phyloP scores from a whole-genome alignment of 2,329 filamentous ascomycete species.

The Phialemoniopsis sp. region DNA sequence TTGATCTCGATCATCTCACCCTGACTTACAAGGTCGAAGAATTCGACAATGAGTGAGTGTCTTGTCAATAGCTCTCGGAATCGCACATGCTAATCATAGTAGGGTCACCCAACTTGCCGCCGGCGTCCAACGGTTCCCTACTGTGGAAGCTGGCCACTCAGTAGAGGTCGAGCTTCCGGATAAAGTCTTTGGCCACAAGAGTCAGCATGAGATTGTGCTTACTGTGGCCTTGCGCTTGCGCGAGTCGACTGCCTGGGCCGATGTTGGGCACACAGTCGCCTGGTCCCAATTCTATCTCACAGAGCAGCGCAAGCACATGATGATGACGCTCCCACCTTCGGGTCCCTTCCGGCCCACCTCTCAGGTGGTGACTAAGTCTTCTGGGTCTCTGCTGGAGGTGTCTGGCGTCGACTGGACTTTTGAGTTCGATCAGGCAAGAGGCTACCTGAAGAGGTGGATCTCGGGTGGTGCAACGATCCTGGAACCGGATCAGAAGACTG shows the following conservation, averaged over 20 bases:
- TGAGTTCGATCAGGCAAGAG: slow-evolving; percentile 39
- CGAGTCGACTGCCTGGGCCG: slow-evolving; percentile 43
- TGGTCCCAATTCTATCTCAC: slow-evolving; percentile 45
- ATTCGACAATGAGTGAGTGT: slow-evolving; percentile 32
- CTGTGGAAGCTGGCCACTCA: too few relatives aligned
- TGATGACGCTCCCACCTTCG: slow-evolving; percentile 8
- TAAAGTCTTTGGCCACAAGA: slow-evolving; percentile 18
- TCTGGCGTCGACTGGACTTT: slow-evolving; percentile 29
- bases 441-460: slow-evolving; percentile 36
- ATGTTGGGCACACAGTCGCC: slow-evolving; percentile 48
- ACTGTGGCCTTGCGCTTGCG: slow-evolving; percentile 39
- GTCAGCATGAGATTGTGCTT: slow-evolving; percentile 35
- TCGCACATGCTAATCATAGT: too few relatives aligned
- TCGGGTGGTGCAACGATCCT: slow-evolving; percentile 27
- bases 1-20: slow-evolving; percentile 33
- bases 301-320: slow-evolving; percentile 12
- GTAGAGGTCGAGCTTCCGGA: slow-evolving; percentile 32
- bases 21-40: slow-evolving; percentile 39
- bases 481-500: slow-evolving; percentile 24
- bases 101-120: too few relatives aligned
- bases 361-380: slow-evolving; percentile 11
- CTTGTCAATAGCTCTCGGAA: slow-evolving; percentile 1
- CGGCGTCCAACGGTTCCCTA: too few relatives aligned
- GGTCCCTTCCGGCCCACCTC: slow-evolving; percentile 4
- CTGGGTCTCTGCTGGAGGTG: slow-evolving; percentile 18